phyloP scores from a whole-genome alignment of 805 yeast genomes.

The Saturnispora sanitii region DNA sequence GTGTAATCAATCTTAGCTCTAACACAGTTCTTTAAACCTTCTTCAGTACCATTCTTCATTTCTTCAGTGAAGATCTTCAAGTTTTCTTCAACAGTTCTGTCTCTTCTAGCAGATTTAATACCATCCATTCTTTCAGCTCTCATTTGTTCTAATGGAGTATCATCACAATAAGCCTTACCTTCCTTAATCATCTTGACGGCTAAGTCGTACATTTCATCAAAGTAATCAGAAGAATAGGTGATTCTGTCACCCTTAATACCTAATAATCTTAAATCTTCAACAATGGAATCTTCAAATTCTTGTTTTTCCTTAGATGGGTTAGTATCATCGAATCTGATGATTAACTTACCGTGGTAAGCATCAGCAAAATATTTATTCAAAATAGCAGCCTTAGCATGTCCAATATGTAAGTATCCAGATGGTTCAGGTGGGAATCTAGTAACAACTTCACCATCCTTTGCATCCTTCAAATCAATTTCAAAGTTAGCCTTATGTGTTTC shows the following conservation, averaged over 20 bases:
- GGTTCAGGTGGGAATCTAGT: slow-evolving; percentile 99
- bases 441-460: slow-evolving; percentile 88
- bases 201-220: slow-evolving; percentile 79
- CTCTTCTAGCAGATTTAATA: slow-evolving; percentile 84
- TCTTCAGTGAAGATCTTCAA: slow-evolving; percentile 76
- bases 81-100: slow-evolving; percentile 88
- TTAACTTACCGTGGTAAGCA: slow-evolving; percentile 90
- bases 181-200: slow-evolving; percentile 84
- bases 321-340: slow-evolving; percentile 96
- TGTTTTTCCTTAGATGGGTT: slow-evolving; percentile 94
- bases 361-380: slow-evolving; percentile 95
- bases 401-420: slow-evolving; percentile 97
- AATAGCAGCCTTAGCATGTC: slow-evolving; percentile 98
- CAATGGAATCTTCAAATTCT: slow-evolving; percentile 88
- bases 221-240: slow-evolving; percentile 90
- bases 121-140: slow-evolving; percentile 99
- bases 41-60: slow-evolving; percentile 91
- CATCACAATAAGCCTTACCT: slow-evolving; percentile 96
- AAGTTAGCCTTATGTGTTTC: slow-evolving; percentile 90
- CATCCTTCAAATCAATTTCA: slow-evolving; percentile 87
- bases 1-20: slow-evolving; percentile 95
- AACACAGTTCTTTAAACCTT: slow-evolving; percentile 82
- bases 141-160: slow-evolving; percentile 89
- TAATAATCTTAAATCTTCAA: slow-evolving; percentile 81
- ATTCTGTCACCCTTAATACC: slow-evolving; percentile 88